Conservation (phyloP, 2,329 filamentous ascomycete species). For the Periglandula ipomoeae region DNA sequence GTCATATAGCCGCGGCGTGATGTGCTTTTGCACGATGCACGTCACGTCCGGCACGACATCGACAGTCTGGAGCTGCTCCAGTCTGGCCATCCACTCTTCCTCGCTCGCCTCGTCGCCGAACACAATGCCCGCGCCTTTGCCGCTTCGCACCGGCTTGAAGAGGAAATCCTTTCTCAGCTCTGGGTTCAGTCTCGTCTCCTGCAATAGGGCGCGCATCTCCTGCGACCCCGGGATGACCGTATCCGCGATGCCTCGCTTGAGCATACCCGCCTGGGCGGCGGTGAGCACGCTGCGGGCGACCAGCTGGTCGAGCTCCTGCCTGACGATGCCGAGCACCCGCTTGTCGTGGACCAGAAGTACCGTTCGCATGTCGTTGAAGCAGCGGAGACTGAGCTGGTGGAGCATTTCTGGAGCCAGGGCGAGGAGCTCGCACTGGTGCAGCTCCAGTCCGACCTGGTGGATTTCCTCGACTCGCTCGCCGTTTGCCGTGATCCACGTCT, state of each 20-base stretch:
- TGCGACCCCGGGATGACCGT: slow-evolving; percentile 23
- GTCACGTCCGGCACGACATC: slow-evolving; percentile 7
- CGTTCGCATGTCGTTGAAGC: slow-evolving; percentile 32
- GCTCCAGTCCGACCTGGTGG: slow-evolving; percentile 28
- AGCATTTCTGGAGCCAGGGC: slow-evolving; percentile 21
- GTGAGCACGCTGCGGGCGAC: slow-evolving; percentile 18
- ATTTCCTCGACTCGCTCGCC: slow-evolving; percentile 24
- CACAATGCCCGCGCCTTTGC: slow-evolving; percentile 29
- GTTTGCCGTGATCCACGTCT: slow-evolving; percentile 7
- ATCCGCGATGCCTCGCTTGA: slow-evolving; percentile 22
- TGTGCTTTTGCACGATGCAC: slow-evolving; percentile 22
- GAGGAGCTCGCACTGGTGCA: slow-evolving; percentile 28
- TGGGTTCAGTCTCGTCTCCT: slow-evolving; percentile 7
- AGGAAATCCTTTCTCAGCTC: slow-evolving; percentile 20
- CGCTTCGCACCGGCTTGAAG: slow-evolving; percentile 28
- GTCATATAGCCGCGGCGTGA: slow-evolving; percentile 21
- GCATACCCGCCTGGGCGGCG: slow-evolving; percentile 14
- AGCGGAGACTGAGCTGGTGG: slow-evolving; percentile 25
- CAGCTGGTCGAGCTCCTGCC: slow-evolving; percentile 22
- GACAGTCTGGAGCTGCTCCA: slow-evolving; percentile 12
- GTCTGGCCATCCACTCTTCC: slow-evolving; percentile 19
- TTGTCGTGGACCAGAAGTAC: slow-evolving; percentile 33
- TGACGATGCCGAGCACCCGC: slow-evolving; percentile 30
- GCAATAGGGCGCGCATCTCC: slow-evolving; percentile 15
- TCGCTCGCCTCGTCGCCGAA: slow-evolving; percentile 27